phyloP scores from a whole-genome alignment of 805 yeast species.

The Kockiozyma suomiensis region DNA sequence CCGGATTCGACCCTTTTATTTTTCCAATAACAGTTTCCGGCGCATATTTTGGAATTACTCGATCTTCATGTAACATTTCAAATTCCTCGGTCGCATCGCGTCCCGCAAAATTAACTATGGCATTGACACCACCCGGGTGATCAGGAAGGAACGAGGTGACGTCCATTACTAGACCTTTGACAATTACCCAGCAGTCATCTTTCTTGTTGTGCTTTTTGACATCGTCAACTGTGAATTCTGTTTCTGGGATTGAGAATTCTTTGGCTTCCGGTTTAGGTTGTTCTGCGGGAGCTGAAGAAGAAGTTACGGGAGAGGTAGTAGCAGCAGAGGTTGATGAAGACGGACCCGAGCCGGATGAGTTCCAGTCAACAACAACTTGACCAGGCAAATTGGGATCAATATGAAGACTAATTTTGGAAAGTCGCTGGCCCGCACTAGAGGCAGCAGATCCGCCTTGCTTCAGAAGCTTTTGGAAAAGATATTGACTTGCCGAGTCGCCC shows the following conservation, averaged over 20 bases:
- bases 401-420: conserved; percentile 50
- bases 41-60: conserved; percentile 55
- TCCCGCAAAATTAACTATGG: conserved; percentile 75
- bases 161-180: conserved; percentile 69
- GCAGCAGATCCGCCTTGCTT: conserved; percentile 33
- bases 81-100: conserved; percentile 71
- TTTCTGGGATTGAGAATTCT: conserved; percentile 50
- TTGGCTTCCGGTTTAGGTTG: conserved; percentile 22
- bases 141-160: conserved; percentile 56
- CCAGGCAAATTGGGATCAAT: conserved; percentile 36
- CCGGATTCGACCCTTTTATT: conserved; percentile 52
- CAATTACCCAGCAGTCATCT: conserved; percentile 73
- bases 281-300: conserved; percentile 16
- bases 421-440: conserved; percentile 43
- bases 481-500: conserved; percentile 47
- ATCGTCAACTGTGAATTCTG: conserved; percentile 50
- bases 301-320: conserved; percentile 8
- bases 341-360: conserved; percentile 11
- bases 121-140: conserved; percentile 70
- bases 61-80: conserved; percentile 65
- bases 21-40: conserved; percentile 54
- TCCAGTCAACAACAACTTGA: conserved; percentile 35
- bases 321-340: conserved; percentile 14
- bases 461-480: conserved; percentile 42
- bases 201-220: conserved; percentile 52